phyloP scores from a whole-genome alignment of 2,329 filamentous ascomycete genomes.

The Colletotrichum sp. region DNA sequence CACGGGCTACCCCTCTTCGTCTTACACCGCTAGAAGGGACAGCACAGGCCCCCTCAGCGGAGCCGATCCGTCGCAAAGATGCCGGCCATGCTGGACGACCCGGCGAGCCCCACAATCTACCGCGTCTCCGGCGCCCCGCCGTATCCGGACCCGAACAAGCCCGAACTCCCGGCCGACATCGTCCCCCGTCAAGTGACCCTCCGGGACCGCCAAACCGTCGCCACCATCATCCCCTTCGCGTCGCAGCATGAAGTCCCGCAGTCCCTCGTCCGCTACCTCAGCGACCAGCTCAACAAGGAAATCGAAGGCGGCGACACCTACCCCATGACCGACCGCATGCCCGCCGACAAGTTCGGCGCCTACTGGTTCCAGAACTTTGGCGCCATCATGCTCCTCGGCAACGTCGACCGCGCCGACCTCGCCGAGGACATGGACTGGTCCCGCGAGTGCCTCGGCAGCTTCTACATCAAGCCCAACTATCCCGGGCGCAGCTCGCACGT shows the following conservation, averaged over 20 bases:
- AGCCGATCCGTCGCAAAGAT: constrained; percentile 47
- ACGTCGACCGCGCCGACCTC: constrained; percentile 68
- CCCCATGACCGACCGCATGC: constrained; percentile 81
- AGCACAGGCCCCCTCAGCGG: neutral
- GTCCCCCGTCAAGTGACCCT: constrained; percentile 79
- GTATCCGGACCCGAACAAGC: constrained; percentile 66
- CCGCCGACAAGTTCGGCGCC: constrained; percentile 74
- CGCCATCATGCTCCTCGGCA: constrained; percentile 84
- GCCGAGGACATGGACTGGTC: constrained; percentile 74
- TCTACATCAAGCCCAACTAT: constrained; percentile 95
- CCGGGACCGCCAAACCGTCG: constrained; percentile 82
- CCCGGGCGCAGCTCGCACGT: constrained; percentile 89
- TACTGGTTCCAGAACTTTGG: constrained; percentile 95
- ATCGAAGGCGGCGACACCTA: constrained; percentile 93
- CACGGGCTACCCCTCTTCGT: neutral
- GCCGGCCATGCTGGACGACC: constrained; percentile 82
- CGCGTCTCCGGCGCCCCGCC: constrained; percentile 70
- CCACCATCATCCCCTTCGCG: constrained; percentile 83
- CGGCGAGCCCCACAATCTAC: constrained; percentile 72
- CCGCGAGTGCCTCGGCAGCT: constrained; percentile 83
- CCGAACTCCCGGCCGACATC: constrained; percentile 72
- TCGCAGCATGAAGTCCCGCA: constrained; percentile 78
- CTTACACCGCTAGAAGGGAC: neutral
- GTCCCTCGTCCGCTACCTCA: constrained; percentile 77
- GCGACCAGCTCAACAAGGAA: constrained; percentile 85